Percentiles rank a stretch among this genome's conserved stretches.
Conservation (phyloP, 441 rosid genomes). For the Euphorbia celastroides region DNA sequence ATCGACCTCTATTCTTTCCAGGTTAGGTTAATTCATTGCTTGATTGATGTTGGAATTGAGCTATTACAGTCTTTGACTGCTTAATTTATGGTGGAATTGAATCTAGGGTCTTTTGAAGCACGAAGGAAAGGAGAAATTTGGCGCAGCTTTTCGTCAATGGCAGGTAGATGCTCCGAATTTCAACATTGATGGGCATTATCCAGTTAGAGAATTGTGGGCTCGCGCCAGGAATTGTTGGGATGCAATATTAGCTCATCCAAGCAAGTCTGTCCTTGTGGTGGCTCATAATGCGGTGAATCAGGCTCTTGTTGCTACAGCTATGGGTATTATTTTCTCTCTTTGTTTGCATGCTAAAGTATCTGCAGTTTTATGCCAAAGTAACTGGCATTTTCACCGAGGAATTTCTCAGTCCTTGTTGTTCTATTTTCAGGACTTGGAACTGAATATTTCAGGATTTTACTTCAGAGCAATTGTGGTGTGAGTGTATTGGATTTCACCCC, state of each 20-base stretch:
- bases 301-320: constrained; percentile 81
- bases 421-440: constrained; percentile 61
- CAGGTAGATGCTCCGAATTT: constrained; percentile 77
- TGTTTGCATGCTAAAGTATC: neutral
- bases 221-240: constrained; percentile 74
- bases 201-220: constrained; percentile 83
- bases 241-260: constrained; percentile 59
- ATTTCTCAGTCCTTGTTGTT: constrained; percentile 5
- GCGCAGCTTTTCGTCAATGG: constrained; percentile 72
- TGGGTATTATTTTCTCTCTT: constrained; percentile 42
- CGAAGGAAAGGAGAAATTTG: constrained; percentile 69
- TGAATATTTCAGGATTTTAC: constrained; percentile 72
- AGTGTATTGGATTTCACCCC: constrained; percentile 82
- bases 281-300: constrained; percentile 96
- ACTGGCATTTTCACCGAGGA: neutral
- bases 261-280: constrained; percentile 81
- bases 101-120: constrained; percentile 74
- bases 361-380: too few relatives aligned
- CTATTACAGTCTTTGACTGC: neutral
- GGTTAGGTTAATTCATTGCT: constrained; percentile 23
- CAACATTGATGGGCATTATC: constrained; percentile 74
- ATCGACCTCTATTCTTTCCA: constrained; percentile 91
- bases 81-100: constrained; percentile 3
- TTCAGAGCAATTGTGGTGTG: constrained; percentile 94
- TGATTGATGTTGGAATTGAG: neutral